Percentiles rank a stretch among this genome's conserved stretches.
Conservation (phyloP, 257 asterid genomes). For the Fraxinus excelsior region DNA sequence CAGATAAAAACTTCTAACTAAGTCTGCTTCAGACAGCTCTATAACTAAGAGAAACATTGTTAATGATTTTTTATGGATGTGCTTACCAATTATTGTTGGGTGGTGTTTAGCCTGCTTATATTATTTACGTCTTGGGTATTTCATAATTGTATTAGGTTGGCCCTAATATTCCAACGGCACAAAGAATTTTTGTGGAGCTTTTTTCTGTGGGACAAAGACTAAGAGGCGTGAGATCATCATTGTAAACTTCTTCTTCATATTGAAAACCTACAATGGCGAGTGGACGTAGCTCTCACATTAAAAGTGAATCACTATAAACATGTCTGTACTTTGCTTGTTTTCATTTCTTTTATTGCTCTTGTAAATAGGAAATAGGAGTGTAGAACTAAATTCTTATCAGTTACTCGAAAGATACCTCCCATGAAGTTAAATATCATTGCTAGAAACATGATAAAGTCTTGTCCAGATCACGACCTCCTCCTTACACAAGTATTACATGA, state of each 20-base stretch:
- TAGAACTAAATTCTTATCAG: background rate
- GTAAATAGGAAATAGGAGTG: background rate
- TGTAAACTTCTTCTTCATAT: too few relatives aligned
- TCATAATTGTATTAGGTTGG: too few relatives aligned
- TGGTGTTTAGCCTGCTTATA: background rate
- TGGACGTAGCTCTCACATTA: background rate
- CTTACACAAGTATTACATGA: background rate
- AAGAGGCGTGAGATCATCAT: background rate
- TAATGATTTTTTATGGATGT: background rate
- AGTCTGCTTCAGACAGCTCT: background rate
- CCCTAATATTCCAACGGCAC: background rate
- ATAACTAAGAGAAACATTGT: background rate
- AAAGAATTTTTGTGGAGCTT: background rate
- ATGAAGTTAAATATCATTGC: background rate
- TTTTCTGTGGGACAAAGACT: background rate
- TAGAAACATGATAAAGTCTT: background rate
- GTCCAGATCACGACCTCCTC: background rate
- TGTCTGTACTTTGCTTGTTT: background rate
- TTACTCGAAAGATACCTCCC: background rate
- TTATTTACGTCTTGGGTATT: background rate
- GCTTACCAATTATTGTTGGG: background rate
- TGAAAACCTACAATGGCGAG: background rate
- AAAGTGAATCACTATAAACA: background rate
- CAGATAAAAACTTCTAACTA: background rate
- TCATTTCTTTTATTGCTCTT: background rate